Conservation (phyloP, 2,329 filamentous ascomycete genomes). For the Didymella exigua region DNA sequence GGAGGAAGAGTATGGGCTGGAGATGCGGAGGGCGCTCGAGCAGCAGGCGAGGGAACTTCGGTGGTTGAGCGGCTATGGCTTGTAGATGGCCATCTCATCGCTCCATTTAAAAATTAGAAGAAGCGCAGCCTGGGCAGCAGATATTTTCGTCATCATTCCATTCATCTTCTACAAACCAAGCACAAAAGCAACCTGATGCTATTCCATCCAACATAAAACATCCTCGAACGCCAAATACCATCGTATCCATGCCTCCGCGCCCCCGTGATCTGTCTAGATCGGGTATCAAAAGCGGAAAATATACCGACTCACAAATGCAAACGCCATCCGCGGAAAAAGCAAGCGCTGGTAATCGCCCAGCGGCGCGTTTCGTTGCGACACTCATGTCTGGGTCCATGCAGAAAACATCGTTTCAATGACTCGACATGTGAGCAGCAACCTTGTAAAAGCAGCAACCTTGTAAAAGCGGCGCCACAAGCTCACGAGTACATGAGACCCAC, state of each 20-base stretch:
- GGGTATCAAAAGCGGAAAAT: constrained; percentile 14
- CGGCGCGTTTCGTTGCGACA: neutral
- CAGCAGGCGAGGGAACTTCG: constrained; percentile 78
- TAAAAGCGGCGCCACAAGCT: too few species aligned
- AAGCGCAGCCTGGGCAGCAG: too few species aligned
- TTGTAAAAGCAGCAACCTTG: too few species aligned
- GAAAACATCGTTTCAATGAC: neutral
- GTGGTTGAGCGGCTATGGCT: constrained; percentile 71
- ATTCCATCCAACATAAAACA: neutral
- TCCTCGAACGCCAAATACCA: neutral
- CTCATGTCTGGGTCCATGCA: neutral
- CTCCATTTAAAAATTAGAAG: too few species aligned
- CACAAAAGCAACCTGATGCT: neutral
- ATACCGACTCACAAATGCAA: neutral
- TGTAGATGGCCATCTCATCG: constrained; percentile 44
- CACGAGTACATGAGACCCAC: too few species aligned
- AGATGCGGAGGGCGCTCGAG: constrained; percentile 76
- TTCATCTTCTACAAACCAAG: neutral
- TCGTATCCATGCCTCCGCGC: neutral
- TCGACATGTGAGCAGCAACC: too few species aligned
- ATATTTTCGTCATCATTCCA: neutral
- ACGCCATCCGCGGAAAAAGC: neutral
- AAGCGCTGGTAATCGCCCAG: neutral
- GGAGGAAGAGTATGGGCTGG: constrained; percentile 67
- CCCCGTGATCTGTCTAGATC: constrained; percentile 12